Percentiles rank a stretch among this genome's conserved stretches.
Conservation (phyloP, 1,284 basidiomycete genomes). For the Takashimella koratensis region DNA sequence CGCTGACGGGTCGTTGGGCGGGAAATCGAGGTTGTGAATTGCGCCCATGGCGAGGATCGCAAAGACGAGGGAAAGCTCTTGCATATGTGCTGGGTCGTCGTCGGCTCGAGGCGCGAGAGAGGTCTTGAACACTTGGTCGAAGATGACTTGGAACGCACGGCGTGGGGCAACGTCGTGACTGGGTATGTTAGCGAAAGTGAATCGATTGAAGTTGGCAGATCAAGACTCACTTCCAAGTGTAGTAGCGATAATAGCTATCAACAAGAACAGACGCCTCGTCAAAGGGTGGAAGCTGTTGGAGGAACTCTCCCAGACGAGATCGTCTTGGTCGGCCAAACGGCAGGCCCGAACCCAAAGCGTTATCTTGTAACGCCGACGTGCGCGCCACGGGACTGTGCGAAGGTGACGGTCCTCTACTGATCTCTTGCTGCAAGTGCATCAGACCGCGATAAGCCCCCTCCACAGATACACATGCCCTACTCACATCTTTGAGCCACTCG, state of each 20-base stretch:
- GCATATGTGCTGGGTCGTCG: slow-evolving; percentile 17
- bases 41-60: slow-evolving; percentile 39
- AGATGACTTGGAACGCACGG: slow-evolving; percentile 23
- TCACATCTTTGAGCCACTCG: slow-evolving; percentile 38
- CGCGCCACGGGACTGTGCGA: slow-evolving; percentile 1
- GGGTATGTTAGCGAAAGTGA: slow-evolving; percentile 3
- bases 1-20: slow-evolving; percentile 33
- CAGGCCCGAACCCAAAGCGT: not conserved
- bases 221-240: slow-evolving; percentile 31
- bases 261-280: slow-evolving; percentile 28
- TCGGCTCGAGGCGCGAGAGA: not conserved
- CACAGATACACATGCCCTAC: too few species aligned
- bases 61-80: slow-evolving; percentile 36
- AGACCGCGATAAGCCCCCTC: not conserved
- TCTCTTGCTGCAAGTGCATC: slow-evolving; percentile 9
- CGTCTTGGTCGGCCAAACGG: not conserved
- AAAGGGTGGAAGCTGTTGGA: slow-evolving; percentile 22
- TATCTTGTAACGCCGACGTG: slow-evolving; percentile 1
- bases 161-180: slow-evolving; percentile 32
- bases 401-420: slow-evolving; percentile 11
- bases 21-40: slow-evolving; percentile 36
- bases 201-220: not conserved
- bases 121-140: slow-evolving; percentile 20
- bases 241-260: slow-evolving; percentile 32
- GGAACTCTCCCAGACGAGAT: not conserved